phyloP scores from a whole-genome alignment of 2,329 filamentous ascomycete genomes.

The Aspergillus aculeatinus region DNA sequence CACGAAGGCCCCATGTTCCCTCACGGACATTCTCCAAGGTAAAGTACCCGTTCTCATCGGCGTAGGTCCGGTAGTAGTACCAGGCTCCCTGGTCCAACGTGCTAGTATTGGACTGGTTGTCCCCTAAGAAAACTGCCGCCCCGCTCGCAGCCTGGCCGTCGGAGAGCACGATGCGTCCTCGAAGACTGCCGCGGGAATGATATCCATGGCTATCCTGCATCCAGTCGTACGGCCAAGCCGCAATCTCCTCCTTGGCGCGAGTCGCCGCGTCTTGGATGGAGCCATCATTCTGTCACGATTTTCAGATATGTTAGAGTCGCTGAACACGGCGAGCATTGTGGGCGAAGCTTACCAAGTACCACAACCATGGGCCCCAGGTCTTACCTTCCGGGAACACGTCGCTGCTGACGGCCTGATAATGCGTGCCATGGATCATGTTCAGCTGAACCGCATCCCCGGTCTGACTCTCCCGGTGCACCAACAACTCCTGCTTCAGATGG shows the following conservation, averaged over 20 bases:
- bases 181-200: conserved; percentile 50
- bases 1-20: conserved; percentile 50
- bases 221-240: conserved; percentile 52
- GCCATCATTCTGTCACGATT: conserved; percentile 45
- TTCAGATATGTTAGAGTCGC: not conserved
- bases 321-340: too few relatives aligned
- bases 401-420: conserved; percentile 41
- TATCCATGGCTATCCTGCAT: conserved; percentile 46
- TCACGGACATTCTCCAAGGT: conserved; percentile 46
- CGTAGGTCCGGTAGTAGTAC: conserved; percentile 53
- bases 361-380: conserved; percentile 48
- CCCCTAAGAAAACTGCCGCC: conserved; percentile 53
- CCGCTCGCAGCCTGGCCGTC: conserved; percentile 51
- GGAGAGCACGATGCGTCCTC: conserved; percentile 46
- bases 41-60: conserved; percentile 47
- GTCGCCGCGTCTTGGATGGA: conserved; percentile 44
- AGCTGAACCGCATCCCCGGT: conserved; percentile 54
- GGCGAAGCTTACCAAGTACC: conserved; percentile 36
- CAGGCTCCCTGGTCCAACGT: conserved; percentile 50
- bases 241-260: conserved; percentile 43
- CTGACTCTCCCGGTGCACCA: conserved; percentile 52
- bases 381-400: conserved; percentile 44
- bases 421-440: conserved; percentile 57
- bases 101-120: conserved; percentile 46
- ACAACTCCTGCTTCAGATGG: conserved; percentile 55